These are phyloP conservation scores for Xanthoconium stramineum DNA, from an alignment of 768 basidiomycete genomes.

Conservation along the genomic window DNA sequence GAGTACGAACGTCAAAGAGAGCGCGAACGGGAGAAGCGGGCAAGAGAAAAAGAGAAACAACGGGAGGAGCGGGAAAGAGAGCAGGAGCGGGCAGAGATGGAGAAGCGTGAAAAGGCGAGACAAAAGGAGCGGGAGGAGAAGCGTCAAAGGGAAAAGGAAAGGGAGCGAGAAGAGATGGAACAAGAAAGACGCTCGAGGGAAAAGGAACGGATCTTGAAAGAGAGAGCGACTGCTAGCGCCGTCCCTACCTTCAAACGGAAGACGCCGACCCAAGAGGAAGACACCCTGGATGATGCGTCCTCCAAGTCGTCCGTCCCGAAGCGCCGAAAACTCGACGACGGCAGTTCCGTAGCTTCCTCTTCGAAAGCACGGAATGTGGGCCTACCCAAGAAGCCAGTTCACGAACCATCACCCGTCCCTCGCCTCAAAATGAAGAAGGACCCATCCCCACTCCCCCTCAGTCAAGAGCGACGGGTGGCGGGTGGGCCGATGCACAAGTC, in stretches of 20 bases:
- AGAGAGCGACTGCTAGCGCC: conserved; percentile 14
- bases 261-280: conserved; percentile 32
- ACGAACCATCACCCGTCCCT: conserved; percentile 21
- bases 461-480: conserved; percentile 9
- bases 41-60: conserved; percentile 21
- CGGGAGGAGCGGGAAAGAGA: conserved; percentile 23
- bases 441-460: conserved; percentile 23
- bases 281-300: conserved; percentile 24
- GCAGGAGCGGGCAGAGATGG: conserved; percentile 15
- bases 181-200: conserved; percentile 22
- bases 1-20: conserved; percentile 25
- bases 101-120: conserved; percentile 21
- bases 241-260: conserved; percentile 39
- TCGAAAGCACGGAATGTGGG: conserved; percentile 25
- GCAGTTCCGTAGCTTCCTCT: conserved; percentile 16
- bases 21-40: conserved; percentile 23
- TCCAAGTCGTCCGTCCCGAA: conserved; percentile 30
- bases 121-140: conserved; percentile 26
- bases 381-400: conserved; percentile 37
- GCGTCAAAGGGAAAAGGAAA: conserved; percentile 22
- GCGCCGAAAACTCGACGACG: conserved; percentile 42
- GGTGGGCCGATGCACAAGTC: conserved; percentile 10
- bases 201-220: conserved; percentile 23
- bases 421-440: conserved; percentile 39
- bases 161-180: conserved; percentile 23